Percentiles rank a stretch among this genome's conserved stretches.
phyloP scores from a whole-genome alignment of 192 early-diverging fungal genomes.

The Dispira simplex region DNA sequence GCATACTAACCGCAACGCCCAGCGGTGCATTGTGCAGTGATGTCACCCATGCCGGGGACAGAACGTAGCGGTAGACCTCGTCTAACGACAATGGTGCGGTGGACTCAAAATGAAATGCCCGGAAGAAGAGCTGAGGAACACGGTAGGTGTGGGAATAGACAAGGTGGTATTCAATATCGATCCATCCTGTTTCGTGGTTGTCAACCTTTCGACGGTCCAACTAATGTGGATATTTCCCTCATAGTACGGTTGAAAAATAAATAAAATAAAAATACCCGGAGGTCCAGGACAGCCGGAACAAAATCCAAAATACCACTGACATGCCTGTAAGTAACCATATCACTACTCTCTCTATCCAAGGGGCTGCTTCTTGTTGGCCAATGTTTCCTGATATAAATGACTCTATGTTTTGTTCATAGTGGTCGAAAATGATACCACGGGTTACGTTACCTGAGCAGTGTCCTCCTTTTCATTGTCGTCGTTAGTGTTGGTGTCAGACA shows the following conservation, averaged over 20 bases:
- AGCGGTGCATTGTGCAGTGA: conserved; percentile 18
- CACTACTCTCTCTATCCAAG: not conserved
- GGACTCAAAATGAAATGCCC: conserved; percentile 25
- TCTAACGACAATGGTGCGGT: conserved; percentile 16
- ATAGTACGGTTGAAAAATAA: not conserved
- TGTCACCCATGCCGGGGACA: conserved; percentile 17
- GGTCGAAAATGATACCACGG: too few species aligned
- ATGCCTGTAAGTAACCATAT: not conserved
- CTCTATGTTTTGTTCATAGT: too few species aligned
- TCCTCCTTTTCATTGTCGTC: too few species aligned
- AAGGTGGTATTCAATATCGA: conserved; percentile 32
- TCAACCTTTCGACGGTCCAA: not conserved
- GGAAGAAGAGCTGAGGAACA: conserved; percentile 43
- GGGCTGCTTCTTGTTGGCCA: not conserved
- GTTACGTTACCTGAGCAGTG: too few species aligned
- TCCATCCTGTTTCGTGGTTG: not conserved
- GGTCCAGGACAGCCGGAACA: not conserved
- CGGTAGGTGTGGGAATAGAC: conserved; percentile 39
- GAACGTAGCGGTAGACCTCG: conserved; percentile 25
- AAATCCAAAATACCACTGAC: not conserved
- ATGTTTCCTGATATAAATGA: too few species aligned
- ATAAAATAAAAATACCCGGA: not conserved
- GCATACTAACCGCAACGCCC: conserved; percentile 13
- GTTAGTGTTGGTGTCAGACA: too few species aligned
- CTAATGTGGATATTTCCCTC: not conserved